Evolutionary conservation across 2,329 filamentous ascomycete species (phyloP).

Genomic region (Shiraia bambusicola): DNA sequence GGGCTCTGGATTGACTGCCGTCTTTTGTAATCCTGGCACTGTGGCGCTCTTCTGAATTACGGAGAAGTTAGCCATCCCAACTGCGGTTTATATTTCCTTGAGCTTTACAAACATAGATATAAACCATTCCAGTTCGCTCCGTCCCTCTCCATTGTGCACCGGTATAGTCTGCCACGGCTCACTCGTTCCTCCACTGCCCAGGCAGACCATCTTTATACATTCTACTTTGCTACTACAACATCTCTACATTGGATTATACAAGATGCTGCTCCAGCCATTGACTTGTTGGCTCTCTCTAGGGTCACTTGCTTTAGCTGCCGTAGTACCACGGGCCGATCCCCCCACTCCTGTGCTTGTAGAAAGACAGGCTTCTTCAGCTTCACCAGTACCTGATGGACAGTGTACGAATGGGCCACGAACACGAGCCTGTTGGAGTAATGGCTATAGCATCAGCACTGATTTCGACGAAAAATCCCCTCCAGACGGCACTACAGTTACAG

Average conservation of each 20-base stretch:
- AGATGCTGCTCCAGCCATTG: slow-evolving; percentile 30
- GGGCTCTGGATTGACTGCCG: too few species aligned
- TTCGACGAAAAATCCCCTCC: slow-evolving; percentile 48
- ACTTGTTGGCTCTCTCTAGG: slow-evolving; percentile 28
- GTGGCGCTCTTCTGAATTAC: slow-evolving; percentile 1
- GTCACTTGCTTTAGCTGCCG: slow-evolving; percentile 27
- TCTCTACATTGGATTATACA: slow-evolving; percentile 12
- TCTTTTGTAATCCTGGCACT: too few species aligned
- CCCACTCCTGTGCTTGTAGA: slow-evolving; percentile 21
- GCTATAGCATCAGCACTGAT: slow-evolving; percentile 49
- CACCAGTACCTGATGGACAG: slow-evolving; percentile 25
- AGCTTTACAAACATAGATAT: slow-evolving; percentile 14
- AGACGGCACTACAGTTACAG: slow-evolving; percentile 40
- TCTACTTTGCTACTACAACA: slow-evolving; percentile 3
- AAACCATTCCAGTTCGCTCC: slow-evolving; percentile 12
- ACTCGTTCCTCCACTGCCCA: slow-evolving; percentile 13
- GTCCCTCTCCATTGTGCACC: slow-evolving; percentile 8
- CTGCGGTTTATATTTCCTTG: neutral
- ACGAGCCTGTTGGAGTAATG: slow-evolving; percentile 47
- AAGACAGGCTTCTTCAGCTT: slow-evolving; percentile 23
- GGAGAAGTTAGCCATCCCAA: slow-evolving; percentile 1
- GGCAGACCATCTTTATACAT: slow-evolving; percentile 7
- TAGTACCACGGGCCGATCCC: slow-evolving; percentile 23
- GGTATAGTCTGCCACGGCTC: slow-evolving; percentile 8
- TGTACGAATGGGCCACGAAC: slow-evolving; percentile 46